These are phyloP conservation scores for Coemansia sp. DNA, from an alignment of 192 early-diverging fungal species.

Conservation along the genomic window DNA sequence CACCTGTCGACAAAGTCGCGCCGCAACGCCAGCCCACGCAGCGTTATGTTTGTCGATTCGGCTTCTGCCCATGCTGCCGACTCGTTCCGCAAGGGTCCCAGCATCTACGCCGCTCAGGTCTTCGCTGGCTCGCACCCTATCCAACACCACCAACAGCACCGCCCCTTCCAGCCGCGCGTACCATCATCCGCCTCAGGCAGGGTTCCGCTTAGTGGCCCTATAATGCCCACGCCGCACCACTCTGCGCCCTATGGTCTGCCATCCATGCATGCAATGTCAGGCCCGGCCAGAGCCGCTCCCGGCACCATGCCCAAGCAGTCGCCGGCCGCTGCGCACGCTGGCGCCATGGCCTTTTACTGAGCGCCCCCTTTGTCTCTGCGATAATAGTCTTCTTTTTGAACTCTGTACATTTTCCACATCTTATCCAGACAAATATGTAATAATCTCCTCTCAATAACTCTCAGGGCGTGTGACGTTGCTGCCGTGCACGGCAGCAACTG, in stretches of 20 bases:
- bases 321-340: slow-evolving; percentile 22
- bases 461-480: not conserved
- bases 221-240: no score
- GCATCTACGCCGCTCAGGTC: slow-evolving; percentile 32
- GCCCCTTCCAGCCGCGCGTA: slow-evolving; percentile 17
- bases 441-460: not conserved
- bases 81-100: slow-evolving; percentile 25
- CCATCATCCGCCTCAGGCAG: slow-evolving; percentile 17
- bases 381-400: not conserved
- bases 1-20: slow-evolving; percentile 73
- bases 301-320: slow-evolving; percentile 39
- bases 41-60: slow-evolving; percentile 37
- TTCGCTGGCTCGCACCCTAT: slow-evolving; percentile 36
- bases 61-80: slow-evolving; percentile 8
- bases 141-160: slow-evolving; percentile 39
- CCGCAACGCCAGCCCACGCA: slow-evolving; percentile 26
- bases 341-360: slow-evolving; percentile 39
- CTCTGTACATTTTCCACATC: slow-evolving; percentile 16
- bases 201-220: slow-evolving; percentile 2
- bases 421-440: not conserved
- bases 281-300: slow-evolving; percentile 5
- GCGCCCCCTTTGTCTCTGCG: not conserved
- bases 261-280: slow-evolving; percentile 25
- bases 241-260: slow-evolving; percentile 32
- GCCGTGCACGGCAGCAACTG: not conserved